phyloP scores from a whole-genome alignment of 208 protist genomes.

The Acanthamoeba sp. region DNA sequence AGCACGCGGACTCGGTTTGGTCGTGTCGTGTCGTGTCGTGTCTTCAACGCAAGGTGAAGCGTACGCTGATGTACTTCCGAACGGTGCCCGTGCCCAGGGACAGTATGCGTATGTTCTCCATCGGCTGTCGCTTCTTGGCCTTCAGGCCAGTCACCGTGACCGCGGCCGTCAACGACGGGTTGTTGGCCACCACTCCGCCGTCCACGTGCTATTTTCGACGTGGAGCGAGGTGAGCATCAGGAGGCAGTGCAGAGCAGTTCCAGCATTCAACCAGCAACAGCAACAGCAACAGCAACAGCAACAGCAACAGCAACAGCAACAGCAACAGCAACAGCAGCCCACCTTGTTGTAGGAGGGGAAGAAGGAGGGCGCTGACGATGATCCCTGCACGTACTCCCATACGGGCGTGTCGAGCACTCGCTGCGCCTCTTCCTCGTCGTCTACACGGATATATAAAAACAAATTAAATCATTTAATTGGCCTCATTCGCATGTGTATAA shows the following conservation, averaged over 20 bases:
- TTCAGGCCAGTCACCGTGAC: slow-evolving; percentile 38
- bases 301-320: too few relatives aligned
- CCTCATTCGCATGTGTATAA: not conserved
- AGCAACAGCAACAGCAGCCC: not conserved
- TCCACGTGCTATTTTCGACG: not conserved
- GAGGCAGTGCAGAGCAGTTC: too few relatives aligned
- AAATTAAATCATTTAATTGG: not conserved
- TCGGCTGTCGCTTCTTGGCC: slow-evolving; percentile 9
- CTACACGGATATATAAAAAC: too few relatives aligned
- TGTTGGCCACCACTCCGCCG: slow-evolving; percentile 61
- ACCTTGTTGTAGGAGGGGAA: slow-evolving; percentile 69
- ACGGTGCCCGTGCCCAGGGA: slow-evolving; percentile 50
- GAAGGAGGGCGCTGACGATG: slow-evolving; percentile 42
- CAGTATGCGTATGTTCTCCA: slow-evolving; percentile 57
- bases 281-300: not conserved
- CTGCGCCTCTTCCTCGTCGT: slow-evolving; percentile 26
- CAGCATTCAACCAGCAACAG: too few relatives aligned
- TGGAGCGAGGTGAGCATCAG: too few relatives aligned
- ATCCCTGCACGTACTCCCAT: slow-evolving; percentile 64
- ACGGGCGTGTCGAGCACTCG: slow-evolving; percentile 51
- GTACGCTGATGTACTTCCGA: slow-evolving; percentile 13
- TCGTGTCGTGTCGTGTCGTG: not conserved
- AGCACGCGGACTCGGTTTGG: not conserved
- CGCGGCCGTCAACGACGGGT: slow-evolving; percentile 63
- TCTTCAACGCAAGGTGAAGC: not conserved